Base-by-base conservation (phyloP, 495 filamentous ascomycete species). In the Podospora australis region DNA sequence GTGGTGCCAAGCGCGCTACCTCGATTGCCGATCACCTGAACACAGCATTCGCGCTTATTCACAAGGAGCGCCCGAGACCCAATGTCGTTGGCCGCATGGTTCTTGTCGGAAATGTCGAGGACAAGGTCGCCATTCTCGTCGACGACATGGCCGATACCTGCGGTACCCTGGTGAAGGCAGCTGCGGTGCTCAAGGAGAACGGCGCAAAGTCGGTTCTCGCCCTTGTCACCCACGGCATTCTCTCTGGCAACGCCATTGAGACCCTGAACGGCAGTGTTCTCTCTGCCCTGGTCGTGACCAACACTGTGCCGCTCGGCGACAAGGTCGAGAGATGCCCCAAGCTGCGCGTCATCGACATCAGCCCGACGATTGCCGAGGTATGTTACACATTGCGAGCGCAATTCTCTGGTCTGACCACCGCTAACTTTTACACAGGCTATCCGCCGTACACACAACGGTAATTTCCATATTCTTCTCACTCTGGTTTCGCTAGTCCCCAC, bases 21-120 rank as follows among this genome's bases (percentile, higher is more conserved):
- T 88, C 84, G 7, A 96, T 97, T 48, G 92, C 92, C 45, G 94
- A 97, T 65, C 84, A 89, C 19, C 80, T 98, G 39, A 89, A 96
- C 61, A 82, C 90, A 44, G 86, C 86, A 54, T 98, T 98, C 68
- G 92, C 92, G n/a, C 81, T 98, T 25, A 98, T 98, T 62, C 92
- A 97, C 80, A 97, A 97, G 71, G 91, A 97, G 70, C 89, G 92
- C 45, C 85, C 90, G 1, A 79, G 90, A 19, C 91, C 92, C 44
- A 96, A 96, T 64, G 92, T 96, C 66, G 91, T 97, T 53, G 88
- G 86, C 17, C 86, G 86, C 57, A 98, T 98, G 92, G 90, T 91
- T 56, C 83, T 95, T 26, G 86, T 95, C 48, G 88, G 88, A 41
- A 85, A 87, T 40, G 75, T 80, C 54, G 77, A 80, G 65, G 68